Percentiles rank a stretch among this genome's conserved stretches.
These are phyloP conservation scores for Moesziomyces globuligerus DNA, from an alignment of 1,284 basidiomycete genomes.

Conservation along the genomic window DNA sequence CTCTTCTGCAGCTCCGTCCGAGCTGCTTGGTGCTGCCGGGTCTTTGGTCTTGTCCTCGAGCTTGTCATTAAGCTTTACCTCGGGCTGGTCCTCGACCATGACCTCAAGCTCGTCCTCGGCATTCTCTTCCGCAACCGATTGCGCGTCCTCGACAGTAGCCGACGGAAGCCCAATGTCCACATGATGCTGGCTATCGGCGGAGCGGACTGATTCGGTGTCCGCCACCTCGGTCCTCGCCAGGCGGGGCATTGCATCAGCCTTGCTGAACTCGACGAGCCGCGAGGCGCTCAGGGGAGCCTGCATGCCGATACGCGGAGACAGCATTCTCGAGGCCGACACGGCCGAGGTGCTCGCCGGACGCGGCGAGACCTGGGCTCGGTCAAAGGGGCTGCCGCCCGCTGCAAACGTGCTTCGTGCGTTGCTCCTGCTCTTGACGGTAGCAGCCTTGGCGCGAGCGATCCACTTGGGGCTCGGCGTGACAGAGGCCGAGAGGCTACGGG, in stretches of 20 bases:
- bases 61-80: too few species aligned
- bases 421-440: conserved; percentile 19
- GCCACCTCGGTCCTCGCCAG: conserved; percentile 9
- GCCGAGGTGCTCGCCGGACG: conserved; percentile 50
- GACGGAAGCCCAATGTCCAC: too few species aligned
- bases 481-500: conserved; percentile 51
- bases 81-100: too few species aligned
- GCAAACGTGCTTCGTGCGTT: conserved; percentile 25
- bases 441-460: conserved; percentile 39
- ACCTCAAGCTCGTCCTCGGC: too few species aligned
- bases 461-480: conserved; percentile 59
- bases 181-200: too few species aligned
- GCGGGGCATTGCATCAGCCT: conserved; percentile 12
- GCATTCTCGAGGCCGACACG: conserved; percentile 13
- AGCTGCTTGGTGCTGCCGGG: too few species aligned
- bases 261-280: conserved; percentile 29
- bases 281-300: conserved; percentile 41
- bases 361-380: conserved; percentile 30
- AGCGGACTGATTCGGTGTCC: background rate
- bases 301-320: conserved; percentile 18
- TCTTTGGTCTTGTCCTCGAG: too few species aligned
- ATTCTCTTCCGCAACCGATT: too few species aligned
- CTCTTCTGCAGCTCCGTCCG: background rate
- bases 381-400: conserved; percentile 21
- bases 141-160: too few species aligned